phyloP scores from a whole-genome alignment of 768 basidiomycete species.

The Pleurotus pulmonarius region DNA sequence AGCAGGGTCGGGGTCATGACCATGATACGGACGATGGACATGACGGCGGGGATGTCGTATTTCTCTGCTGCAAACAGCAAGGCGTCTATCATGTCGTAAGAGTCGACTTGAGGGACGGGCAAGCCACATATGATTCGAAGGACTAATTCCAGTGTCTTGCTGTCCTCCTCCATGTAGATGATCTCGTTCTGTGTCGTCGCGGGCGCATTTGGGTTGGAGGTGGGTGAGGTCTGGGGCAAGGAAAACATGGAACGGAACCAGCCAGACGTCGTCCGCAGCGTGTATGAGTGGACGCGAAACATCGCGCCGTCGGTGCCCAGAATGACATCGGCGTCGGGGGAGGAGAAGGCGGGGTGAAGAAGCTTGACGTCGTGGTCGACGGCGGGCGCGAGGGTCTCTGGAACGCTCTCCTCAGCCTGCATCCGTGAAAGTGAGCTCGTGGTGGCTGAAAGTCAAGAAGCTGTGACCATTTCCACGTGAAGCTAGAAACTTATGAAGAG shows the following conservation, averaged over 20 bases:
- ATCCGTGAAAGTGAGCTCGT: not conserved
- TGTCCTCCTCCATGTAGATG: conserved; percentile 57
- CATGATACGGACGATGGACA: conserved; percentile 56
- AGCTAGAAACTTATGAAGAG: too few species aligned
- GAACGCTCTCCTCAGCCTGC: conserved; percentile 1
- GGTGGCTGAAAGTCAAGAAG: not conserved
- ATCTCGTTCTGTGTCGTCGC: conserved; percentile 15
- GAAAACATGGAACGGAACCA: conserved; percentile 63
- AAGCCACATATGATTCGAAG: conserved; percentile 63
- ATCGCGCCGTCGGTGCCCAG: conserved; percentile 47
- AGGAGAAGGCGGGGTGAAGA: conserved; percentile 47
- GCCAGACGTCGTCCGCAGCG: conserved; percentile 59
- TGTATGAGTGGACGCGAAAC: conserved; percentile 58
- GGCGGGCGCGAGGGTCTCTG: not conserved
- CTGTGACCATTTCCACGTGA: too few species aligned
- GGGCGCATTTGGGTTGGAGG: conserved; percentile 1
- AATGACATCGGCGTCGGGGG: conserved; percentile 52
- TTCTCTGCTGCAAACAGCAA: conserved; percentile 64
- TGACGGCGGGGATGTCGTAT: conserved; percentile 67
- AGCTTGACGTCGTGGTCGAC: conserved; percentile 8
- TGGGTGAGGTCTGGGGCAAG: conserved; percentile 38
- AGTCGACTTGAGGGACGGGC: conserved; percentile 41
- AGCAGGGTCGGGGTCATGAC: conserved; percentile 49
- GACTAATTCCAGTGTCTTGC: conserved; percentile 48
- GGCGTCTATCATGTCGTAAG: conserved; percentile 51